Conservation (phyloP, 257 asterid genomes). For the Dorcoceras hygrometricum region DNA sequence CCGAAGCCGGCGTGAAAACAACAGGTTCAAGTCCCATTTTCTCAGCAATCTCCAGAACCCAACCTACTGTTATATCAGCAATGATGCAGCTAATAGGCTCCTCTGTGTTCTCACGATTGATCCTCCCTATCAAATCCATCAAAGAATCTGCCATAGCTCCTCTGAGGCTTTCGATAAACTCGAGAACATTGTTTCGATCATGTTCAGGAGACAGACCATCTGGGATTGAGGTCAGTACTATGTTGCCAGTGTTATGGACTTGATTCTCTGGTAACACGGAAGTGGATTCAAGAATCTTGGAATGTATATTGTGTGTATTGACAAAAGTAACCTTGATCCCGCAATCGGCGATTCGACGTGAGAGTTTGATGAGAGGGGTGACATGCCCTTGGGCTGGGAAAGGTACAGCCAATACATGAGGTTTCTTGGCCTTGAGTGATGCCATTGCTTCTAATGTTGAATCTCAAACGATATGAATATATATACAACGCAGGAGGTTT, state of each 20-base stretch:
- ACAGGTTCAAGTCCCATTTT: slow-evolving; percentile 26
- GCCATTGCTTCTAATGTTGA: no score
- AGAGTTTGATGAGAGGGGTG: slow-evolving; percentile 46
- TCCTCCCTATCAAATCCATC: slow-evolving; percentile 23
- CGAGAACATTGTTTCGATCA: slow-evolving; percentile 19
- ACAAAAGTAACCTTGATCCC: slow-evolving; percentile 52
- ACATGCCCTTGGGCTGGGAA: slow-evolving; percentile 58
- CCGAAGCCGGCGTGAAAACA: slow-evolving; percentile 27
- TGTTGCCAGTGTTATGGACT: neutral
- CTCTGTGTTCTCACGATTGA: slow-evolving; percentile 16
- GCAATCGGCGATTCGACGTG: slow-evolving; percentile 30
- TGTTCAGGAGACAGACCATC: slow-evolving; percentile 26
- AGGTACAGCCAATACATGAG: slow-evolving; percentile 43
- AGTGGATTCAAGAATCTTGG: slow-evolving; percentile 14
- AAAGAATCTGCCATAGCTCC: slow-evolving; percentile 27
- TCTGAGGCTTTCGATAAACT: slow-evolving; percentile 13
- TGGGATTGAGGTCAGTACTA: slow-evolving; percentile 28
- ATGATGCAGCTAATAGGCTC: slow-evolving; percentile 35
- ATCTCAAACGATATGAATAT: no score
- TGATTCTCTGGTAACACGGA: no score
- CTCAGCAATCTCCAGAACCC: slow-evolving; percentile 34
- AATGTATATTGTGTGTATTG: slow-evolving; percentile 38
- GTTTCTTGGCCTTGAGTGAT: slow-evolving; percentile 12
- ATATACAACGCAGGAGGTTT: no score
- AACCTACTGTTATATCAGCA: slow-evolving; percentile 33